Conservation (phyloP, 73 alveolate species). For the Paramecium primaurelia region DNA sequence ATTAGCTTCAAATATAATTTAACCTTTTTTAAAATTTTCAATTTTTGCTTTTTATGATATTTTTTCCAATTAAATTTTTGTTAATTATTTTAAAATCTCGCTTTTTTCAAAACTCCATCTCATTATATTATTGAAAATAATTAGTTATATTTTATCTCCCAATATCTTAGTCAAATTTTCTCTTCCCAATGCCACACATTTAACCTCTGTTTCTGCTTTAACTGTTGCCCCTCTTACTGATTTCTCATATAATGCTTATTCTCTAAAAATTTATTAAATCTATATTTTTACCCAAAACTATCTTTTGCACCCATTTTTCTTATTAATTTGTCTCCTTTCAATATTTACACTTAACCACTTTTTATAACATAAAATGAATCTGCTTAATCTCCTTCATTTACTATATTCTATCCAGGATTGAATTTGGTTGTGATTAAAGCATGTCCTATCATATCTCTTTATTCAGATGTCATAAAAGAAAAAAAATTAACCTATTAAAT, state of each 20-base stretch:
- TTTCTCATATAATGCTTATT: conserved; percentile 54
- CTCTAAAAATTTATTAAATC: background rate
- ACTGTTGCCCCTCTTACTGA: conserved; percentile 60
- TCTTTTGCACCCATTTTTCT: conserved; percentile 57
- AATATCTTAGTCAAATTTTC: conserved; percentile 54
- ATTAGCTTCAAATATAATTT: conserved; percentile 33
- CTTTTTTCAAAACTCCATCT: conserved; percentile 67
- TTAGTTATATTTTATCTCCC: conserved; percentile 63
- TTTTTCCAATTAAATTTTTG: conserved; percentile 61
- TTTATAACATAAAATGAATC: conserved; percentile 59
- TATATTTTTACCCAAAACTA: conserved; percentile 45
- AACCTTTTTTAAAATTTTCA: conserved; percentile 47
- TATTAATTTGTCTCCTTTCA: conserved; percentile 30
- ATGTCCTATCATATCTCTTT: conserved; percentile 53
- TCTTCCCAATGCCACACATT: conserved; percentile 61
- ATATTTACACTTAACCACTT: conserved; percentile 48
- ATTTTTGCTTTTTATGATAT: conserved; percentile 54
- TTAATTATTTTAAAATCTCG: conserved; percentile 43
- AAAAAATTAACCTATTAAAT: conserved; percentile 31
- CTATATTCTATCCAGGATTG: conserved; percentile 51
- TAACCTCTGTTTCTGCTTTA: conserved; percentile 62
- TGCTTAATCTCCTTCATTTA: conserved; percentile 61
- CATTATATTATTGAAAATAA: conserved; percentile 61
- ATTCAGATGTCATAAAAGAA: conserved; percentile 53
- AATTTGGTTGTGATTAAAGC: conserved; percentile 53